Conservation (phyloP, 129 eudicot species). For the Pulicaria dysenterica region DNA sequence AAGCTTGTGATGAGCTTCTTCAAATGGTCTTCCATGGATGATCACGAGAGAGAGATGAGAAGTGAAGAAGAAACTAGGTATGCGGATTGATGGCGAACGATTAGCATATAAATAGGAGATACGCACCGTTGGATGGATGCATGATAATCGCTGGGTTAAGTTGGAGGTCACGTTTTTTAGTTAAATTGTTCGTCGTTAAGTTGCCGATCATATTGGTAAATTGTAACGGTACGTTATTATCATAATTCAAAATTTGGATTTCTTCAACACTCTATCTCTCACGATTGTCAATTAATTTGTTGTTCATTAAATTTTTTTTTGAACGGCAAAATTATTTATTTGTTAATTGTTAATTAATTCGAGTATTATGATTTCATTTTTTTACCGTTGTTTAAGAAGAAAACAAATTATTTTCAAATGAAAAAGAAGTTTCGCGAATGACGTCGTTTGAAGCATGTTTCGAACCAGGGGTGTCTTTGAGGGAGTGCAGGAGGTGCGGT, state of each 20-base stretch:
- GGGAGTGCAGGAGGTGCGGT: too few species aligned
- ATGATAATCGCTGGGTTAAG: slow-evolving; percentile 20
- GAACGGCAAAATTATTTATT: too few species aligned
- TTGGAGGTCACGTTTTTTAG: slow-evolving; percentile 11
- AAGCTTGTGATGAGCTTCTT: slow-evolving; percentile 25
- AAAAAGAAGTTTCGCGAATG: too few species aligned
- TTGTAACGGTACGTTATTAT: slow-evolving; percentile 29
- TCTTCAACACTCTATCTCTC: not conserved
- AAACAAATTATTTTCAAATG: too few species aligned
- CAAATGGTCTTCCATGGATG: slow-evolving; percentile 16
- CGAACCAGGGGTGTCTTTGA: too few species aligned
- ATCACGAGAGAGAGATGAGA: slow-evolving; percentile 11
- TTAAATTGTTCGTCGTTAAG: not conserved
- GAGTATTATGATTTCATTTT: too few species aligned
- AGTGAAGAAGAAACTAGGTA: not conserved
- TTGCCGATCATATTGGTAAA: slow-evolving; percentile 21
- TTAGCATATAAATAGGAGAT: slow-evolving; percentile 25
- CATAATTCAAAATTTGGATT: slow-evolving; percentile 4
- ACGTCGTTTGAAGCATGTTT: too few species aligned
- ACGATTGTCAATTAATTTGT: not conserved
- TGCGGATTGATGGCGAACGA: not conserved
- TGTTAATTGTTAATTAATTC: too few species aligned
- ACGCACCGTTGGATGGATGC: slow-evolving; percentile 35
- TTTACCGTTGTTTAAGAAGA: too few species aligned
- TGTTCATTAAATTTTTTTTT: too few species aligned